phyloP scores from a whole-genome alignment of 139 green algal genomes.

The Chlorella sp. region DNA sequence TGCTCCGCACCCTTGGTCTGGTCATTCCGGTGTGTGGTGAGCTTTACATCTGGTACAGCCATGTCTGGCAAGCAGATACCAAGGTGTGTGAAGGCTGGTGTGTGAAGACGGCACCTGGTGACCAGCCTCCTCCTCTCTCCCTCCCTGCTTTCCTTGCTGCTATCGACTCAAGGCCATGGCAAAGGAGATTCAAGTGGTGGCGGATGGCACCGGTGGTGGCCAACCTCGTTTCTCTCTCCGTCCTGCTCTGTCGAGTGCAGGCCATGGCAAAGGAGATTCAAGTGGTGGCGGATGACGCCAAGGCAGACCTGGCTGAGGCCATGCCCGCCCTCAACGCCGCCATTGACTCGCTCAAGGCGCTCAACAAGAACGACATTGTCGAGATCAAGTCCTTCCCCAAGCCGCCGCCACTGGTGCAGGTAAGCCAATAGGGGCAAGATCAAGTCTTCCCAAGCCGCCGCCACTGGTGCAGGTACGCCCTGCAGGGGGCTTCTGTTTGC shows the following conservation, averaged over 20 bases:
- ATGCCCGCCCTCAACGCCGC: slow-evolving; percentile 74
- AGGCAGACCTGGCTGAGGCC: slow-evolving; percentile 77
- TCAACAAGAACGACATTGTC: slow-evolving; percentile 71
- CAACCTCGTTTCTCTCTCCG: too few relatives aligned
- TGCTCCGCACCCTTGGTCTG: too few relatives aligned
- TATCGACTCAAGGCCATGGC: too few relatives aligned
- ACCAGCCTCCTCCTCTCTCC: too few relatives aligned
- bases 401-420: slow-evolving; percentile 65
- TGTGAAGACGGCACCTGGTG: too few relatives aligned
- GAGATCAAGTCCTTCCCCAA: slow-evolving; percentile 87
- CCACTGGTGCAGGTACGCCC: slow-evolving; percentile 49
- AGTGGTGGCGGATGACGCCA: slow-evolving; percentile 69
- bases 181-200: slow-evolving; percentile 45
- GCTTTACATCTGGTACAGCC: too few relatives aligned
- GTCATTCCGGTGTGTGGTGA: too few relatives aligned
- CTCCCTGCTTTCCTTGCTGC: too few relatives aligned
- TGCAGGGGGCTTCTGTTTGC: too few relatives aligned
- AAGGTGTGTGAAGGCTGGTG: too few relatives aligned
- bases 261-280: slow-evolving; percentile 18
- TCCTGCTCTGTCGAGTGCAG: too few relatives aligned
- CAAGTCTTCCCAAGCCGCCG: slow-evolving; percentile 80
- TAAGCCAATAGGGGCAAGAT: slow-evolving; percentile 68
- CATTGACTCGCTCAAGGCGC: slow-evolving; percentile 64
- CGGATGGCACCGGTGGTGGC: slow-evolving; percentile 71
- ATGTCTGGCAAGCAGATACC: too few relatives aligned